Percentiles rank a stretch among this genome's conserved stretches.
Conservation (phyloP, 2,329 filamentous ascomycete genomes). For the Aspergillus chevalieri region DNA sequence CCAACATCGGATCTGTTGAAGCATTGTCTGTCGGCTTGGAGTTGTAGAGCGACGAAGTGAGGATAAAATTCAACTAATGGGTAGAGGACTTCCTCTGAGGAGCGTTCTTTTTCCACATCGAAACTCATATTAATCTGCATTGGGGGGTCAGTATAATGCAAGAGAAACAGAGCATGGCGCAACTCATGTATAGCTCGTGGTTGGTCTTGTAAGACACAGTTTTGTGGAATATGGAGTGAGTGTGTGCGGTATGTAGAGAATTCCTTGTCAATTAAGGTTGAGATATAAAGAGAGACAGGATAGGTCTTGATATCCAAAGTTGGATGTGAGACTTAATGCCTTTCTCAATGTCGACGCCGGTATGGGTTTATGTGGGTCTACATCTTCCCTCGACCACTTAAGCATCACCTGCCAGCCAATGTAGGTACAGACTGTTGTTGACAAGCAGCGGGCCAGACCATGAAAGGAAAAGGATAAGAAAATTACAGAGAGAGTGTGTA, state of each 20-base stretch:
- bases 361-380: neutral
- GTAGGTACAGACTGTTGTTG: neutral
- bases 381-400: too few relatives aligned
- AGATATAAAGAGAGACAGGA: too few relatives aligned
- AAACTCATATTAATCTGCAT: slow-evolving; percentile 20
- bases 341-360: neutral
- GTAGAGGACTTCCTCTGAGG: slow-evolving; percentile 25
- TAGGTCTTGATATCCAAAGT: too few relatives aligned
- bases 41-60: slow-evolving; percentile 31
- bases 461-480: neutral
- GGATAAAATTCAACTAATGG: slow-evolving; percentile 30
- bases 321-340: too few relatives aligned
- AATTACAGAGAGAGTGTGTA: neutral
- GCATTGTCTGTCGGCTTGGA: slow-evolving; percentile 23
- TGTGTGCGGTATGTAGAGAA: slow-evolving; percentile 1
- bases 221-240: slow-evolving; percentile 4
- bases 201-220: slow-evolving; percentile 34
- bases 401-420: too few relatives aligned
- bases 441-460: neutral
- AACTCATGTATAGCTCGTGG: slow-evolving; percentile 34
- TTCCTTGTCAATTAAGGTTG: neutral
- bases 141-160: slow-evolving; percentile 2
- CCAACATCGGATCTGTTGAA: slow-evolving; percentile 15
- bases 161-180: neutral
- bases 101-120: slow-evolving; percentile 22